phyloP scores from a whole-genome alignment of 2,329 filamentous ascomycete species.

The Hypomyces rosellus region DNA sequence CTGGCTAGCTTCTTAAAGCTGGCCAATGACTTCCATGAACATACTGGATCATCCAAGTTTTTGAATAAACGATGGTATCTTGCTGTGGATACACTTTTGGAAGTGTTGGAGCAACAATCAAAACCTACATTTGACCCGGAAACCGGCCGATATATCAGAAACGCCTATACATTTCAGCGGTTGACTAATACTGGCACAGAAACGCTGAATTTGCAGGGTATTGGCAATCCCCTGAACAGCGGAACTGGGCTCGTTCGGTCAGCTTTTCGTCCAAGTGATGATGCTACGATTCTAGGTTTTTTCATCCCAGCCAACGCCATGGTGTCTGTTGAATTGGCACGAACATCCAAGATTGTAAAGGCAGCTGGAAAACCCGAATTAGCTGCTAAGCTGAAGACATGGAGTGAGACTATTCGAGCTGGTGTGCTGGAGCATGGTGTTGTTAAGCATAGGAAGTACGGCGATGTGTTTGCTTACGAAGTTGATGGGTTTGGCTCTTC shows the following conservation, averaged over 20 bases:
- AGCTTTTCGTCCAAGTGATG: conserved; percentile 90
- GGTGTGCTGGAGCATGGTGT: conserved; percentile 84
- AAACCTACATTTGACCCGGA: conserved; percentile 69
- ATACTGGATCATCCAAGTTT: conserved; percentile 73
- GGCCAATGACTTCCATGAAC: conserved; percentile 76
- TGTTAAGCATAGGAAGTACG: conserved; percentile 66
- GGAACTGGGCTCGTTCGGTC: conserved; percentile 83
- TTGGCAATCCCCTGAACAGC: conserved; percentile 84
- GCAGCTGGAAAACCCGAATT: conserved; percentile 49
- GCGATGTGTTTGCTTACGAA: conserved; percentile 78
- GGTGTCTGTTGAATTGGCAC: conserved; percentile 83
- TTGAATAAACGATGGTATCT: conserved; percentile 70
- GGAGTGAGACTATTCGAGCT: conserved; percentile 58
- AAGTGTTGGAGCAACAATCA: conserved; percentile 72
- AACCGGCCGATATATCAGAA: conserved; percentile 58
- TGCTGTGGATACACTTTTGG: conserved; percentile 68
- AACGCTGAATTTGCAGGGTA: conserved; percentile 72
- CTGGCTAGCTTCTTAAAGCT: conserved; percentile 85
- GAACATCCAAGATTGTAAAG: conserved; percentile 64
- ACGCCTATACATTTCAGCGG: conserved; percentile 84
- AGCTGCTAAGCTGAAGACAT: conserved; percentile 49
- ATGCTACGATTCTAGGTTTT: conserved; percentile 89
- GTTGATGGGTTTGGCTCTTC: conserved; percentile 79
- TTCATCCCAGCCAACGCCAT: conserved; percentile 95
- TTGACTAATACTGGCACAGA: conserved; percentile 78